A percentile compares a stretch with the other conserved stretches of the same genome.
These are phyloP conservation scores for Davidsoniella eucalypti DNA, from an alignment of 2,329 filamentous ascomycete genomes.

Conservation along the genomic window DNA sequence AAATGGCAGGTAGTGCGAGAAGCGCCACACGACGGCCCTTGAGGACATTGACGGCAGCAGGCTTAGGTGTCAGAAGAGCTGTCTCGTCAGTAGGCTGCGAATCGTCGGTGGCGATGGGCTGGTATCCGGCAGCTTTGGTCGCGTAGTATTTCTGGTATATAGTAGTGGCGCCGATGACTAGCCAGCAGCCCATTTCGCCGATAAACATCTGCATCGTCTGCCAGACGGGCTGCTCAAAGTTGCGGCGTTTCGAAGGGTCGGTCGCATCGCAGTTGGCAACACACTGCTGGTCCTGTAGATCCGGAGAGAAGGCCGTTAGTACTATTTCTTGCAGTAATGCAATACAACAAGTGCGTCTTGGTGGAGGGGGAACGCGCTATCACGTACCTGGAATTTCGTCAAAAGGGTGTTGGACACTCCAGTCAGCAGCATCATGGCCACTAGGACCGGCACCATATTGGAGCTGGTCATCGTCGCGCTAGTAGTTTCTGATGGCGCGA, in stretches of 20 bases:
- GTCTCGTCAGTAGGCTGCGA: constrained; percentile 25
- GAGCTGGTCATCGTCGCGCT: constrained; percentile 47
- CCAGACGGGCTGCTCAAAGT: constrained; percentile 88
- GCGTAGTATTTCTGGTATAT: constrained; percentile 44
- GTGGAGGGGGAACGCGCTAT: background rate
- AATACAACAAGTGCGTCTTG: too few relatives aligned
- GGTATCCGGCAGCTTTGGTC: constrained; percentile 40
- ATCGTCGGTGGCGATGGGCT: constrained; percentile 38
- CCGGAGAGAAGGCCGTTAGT: background rate
- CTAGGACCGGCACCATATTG: constrained; percentile 63
- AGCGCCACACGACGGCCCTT: constrained; percentile 55
- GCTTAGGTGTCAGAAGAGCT: constrained; percentile 27
- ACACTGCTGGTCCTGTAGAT: constrained; percentile 76
- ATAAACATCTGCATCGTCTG: constrained; percentile 98
- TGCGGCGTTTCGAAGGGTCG: constrained; percentile 46
- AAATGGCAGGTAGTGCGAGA: constrained; percentile 72
- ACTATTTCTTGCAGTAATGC: background rate
- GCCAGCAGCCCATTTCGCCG: constrained; percentile 90
- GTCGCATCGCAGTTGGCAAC: constrained; percentile 69
- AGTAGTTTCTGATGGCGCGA: background rate
- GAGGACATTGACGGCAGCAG: constrained; percentile 42
- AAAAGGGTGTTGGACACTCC: constrained; percentile 93
- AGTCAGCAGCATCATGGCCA: constrained; percentile 91
- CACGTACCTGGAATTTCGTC: constrained; percentile 78
- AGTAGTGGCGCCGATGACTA: constrained; percentile 59